These are phyloP conservation scores for Spencermartinsiella europaea DNA, from an alignment of 805 yeast species.

Conservation along the genomic window DNA sequence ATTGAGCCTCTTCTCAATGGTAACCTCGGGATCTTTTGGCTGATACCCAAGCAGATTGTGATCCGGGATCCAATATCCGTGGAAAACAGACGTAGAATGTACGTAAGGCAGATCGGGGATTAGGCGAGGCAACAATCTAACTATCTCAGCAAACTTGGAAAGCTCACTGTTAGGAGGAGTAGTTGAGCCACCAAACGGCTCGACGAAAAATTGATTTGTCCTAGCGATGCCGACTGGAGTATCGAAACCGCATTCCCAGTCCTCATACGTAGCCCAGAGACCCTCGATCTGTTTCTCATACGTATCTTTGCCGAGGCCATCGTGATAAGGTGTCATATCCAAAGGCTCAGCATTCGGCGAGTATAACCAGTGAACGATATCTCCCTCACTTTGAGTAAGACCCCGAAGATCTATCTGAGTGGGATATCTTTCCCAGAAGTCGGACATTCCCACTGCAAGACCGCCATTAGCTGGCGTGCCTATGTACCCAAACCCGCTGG, in stretches of 20 bases:
- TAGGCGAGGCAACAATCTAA: not conserved
- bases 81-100: constrained; percentile 1
- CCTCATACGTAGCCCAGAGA: constrained; percentile 8
- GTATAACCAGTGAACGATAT: constrained; percentile 6
- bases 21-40: not conserved
- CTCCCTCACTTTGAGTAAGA: constrained; percentile 2
- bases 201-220: constrained; percentile 4
- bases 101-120: constrained; percentile 1
- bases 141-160: not conserved
- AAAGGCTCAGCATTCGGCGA: constrained; percentile 8
- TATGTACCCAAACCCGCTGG: constrained; percentile 7
- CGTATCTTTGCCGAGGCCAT: constrained; percentile 5
- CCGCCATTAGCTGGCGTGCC: constrained; percentile 6
- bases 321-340: constrained; percentile 9
- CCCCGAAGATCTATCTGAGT: constrained; percentile 6
- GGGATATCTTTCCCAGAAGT: constrained; percentile 11
- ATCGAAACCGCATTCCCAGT: constrained; percentile 10
- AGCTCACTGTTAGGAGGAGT: not conserved
- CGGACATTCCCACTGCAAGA: constrained; percentile 7
- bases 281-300: constrained; percentile 8
- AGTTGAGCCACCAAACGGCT: not conserved
- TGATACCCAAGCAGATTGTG: not conserved
- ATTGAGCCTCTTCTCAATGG: constrained; percentile 2
- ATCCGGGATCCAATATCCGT: constrained; percentile 5
- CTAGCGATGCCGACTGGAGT: constrained; percentile 7